Conservation (phyloP, 352 stramenopile genomes). For the Globisporangium irregulare region DNA sequence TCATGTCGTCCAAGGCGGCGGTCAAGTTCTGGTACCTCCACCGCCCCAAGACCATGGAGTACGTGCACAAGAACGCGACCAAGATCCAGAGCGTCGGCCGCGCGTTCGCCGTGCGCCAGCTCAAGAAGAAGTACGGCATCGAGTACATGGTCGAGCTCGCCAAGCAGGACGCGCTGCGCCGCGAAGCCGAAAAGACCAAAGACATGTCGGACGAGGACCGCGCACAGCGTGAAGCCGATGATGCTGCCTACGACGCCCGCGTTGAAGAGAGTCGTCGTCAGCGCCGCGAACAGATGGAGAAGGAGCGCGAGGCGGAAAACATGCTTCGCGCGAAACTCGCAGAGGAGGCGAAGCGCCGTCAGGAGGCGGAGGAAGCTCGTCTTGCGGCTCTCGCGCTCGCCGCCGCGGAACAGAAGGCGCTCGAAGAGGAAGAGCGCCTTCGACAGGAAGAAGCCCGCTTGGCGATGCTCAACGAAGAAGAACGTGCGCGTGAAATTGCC, state of each 20-base stretch:
- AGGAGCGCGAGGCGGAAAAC: slow-evolving; percentile 54
- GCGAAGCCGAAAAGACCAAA: slow-evolving; percentile 57
- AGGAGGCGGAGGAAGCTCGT: slow-evolving; percentile 17
- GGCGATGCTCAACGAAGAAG: slow-evolving; percentile 5
- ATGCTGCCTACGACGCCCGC: slow-evolving; percentile 71
- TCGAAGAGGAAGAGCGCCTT: slow-evolving; percentile 16
- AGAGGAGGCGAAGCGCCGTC: slow-evolving; percentile 24
- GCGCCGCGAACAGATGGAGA: slow-evolving; percentile 71
- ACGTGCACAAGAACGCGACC: slow-evolving; percentile 86
- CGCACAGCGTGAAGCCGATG: slow-evolving; percentile 36
- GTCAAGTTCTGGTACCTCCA: slow-evolving; percentile 91
- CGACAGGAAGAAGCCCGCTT: slow-evolving; percentile 16
- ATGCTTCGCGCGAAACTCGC: slow-evolving; percentile 51
- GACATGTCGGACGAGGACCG: slow-evolving; percentile 66
- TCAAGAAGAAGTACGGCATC: slow-evolving; percentile 71
- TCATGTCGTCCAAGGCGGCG: slow-evolving; percentile 83
- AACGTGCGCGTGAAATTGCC: slow-evolving; percentile 6
- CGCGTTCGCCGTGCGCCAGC: slow-evolving; percentile 70
- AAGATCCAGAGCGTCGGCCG: slow-evolving; percentile 83
- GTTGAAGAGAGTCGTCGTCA: slow-evolving; percentile 79
- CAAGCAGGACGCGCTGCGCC: slow-evolving; percentile 58
- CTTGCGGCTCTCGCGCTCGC: slow-evolving; percentile 11
- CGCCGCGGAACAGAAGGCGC: slow-evolving; percentile 8
- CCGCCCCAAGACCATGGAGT: slow-evolving; percentile 87
- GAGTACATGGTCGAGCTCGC: slow-evolving; percentile 81